phyloP scores from a whole-genome alignment of 2,329 filamentous ascomycete genomes.

The Fusarium hostae region DNA sequence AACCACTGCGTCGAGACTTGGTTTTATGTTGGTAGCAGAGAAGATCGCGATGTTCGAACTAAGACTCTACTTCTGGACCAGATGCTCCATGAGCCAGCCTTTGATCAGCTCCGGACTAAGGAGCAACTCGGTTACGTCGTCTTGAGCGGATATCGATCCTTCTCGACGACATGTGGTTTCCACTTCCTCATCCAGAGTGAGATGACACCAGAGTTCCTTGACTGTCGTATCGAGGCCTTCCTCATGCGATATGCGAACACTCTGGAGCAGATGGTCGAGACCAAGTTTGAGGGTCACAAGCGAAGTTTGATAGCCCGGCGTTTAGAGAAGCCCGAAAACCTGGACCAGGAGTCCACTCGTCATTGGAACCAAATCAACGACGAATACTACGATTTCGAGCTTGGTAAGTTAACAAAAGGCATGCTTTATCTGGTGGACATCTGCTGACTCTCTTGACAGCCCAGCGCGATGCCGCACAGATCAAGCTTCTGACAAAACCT shows the following conservation, averaged over 20 bases:
- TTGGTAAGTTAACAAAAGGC: too few species aligned
- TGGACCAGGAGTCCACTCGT: slow-evolving; percentile 83
- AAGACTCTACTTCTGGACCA: slow-evolving; percentile 66
- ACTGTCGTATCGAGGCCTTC: slow-evolving; percentile 88
- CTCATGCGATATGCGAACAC: slow-evolving; percentile 72
- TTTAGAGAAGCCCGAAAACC: slow-evolving; percentile 90
- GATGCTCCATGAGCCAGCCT: slow-evolving; percentile 84
- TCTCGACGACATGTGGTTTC: slow-evolving; percentile 82
- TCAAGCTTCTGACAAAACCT: slow-evolving; percentile 79
- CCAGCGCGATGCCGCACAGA: slow-evolving; percentile 78
- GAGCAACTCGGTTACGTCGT: slow-evolving; percentile 98
- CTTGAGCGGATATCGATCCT: slow-evolving; percentile 79
- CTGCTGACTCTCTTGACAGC: slow-evolving; percentile 54
- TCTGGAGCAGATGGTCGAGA: slow-evolving; percentile 79
- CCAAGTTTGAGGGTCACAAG: slow-evolving; percentile 91
- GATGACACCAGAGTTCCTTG: slow-evolving; percentile 82
- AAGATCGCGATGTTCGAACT: slow-evolving; percentile 76
- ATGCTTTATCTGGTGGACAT: too few species aligned
- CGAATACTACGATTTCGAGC: too few species aligned
- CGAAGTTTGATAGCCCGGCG: slow-evolving; percentile 87
- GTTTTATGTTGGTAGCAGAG: slow-evolving; percentile 74
- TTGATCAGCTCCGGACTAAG: slow-evolving; percentile 94
- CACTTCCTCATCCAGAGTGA: slow-evolving; percentile 95
- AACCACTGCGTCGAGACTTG: slow-evolving; percentile 87
- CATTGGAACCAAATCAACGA: slow-evolving; percentile 75